Evolutionary conservation across 306 rosid genomes (phyloP).

Genomic region (Cyamopsis tetragonoloba): DNA sequence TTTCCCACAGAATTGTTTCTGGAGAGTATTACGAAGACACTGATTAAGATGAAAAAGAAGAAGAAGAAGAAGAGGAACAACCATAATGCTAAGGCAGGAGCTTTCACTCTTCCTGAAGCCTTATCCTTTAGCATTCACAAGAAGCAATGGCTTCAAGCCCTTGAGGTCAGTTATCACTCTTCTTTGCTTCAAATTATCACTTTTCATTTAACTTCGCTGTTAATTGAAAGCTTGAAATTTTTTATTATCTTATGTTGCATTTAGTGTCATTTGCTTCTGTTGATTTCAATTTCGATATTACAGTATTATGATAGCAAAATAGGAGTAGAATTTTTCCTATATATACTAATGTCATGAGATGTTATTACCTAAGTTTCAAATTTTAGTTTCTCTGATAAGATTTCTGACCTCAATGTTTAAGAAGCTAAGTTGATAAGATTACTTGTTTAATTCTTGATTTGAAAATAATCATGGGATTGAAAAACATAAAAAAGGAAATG

Average conservation of each 20-base stretch:
- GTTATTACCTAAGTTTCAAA: no score
- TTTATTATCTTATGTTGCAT: background rate
- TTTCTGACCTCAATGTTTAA: no score
- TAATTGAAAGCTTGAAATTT: background rate
- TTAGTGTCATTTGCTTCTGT: no score
- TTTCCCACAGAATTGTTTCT: constrained; percentile 38
- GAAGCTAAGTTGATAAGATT: no score
- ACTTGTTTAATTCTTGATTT: no score
- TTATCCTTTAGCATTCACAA: constrained; percentile 47
- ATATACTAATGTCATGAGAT: no score
- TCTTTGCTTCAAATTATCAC: background rate
- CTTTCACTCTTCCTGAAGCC: constrained; percentile 64
- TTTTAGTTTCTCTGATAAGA: no score
- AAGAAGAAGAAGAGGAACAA: constrained; percentile 63
- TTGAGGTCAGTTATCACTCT: constrained; percentile 44
- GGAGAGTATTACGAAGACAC: constrained; percentile 27
- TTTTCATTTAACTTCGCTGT: background rate
- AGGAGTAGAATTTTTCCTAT: no score
- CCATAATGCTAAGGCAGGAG: constrained; percentile 62
- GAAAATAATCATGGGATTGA: no score
- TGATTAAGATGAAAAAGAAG: constrained; percentile 45
- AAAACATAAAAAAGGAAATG: no score
- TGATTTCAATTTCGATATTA: no score
- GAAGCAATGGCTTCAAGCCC: constrained; percentile 69
- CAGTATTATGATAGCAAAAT: no score